Evolutionary conservation across 768 basidiomycete species (phyloP), one percentile per base, ranked within the genome.

Genomic region (Hirschioporus abietinus): DNA sequence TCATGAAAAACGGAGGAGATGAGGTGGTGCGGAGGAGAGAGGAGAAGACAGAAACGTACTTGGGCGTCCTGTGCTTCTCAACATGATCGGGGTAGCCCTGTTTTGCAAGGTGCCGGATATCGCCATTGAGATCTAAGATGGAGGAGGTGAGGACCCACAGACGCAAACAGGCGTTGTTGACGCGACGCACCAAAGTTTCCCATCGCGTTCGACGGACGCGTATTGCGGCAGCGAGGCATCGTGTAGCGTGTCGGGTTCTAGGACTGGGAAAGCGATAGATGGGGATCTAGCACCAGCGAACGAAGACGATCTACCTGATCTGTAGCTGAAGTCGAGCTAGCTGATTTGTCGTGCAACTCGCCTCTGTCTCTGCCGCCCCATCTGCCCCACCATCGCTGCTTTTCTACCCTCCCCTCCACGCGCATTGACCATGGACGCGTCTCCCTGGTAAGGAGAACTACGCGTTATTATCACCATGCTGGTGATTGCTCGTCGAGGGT

Each of bases 351-450:
- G 2, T 20, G 2, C 20, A 52, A 15, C 42, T 52, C 42, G 42
- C 42, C 20, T 12, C 12, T 15, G 42, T 52, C 20, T 52, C 42
- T 15, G 42, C 42, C 12, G 12, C 20, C 42, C 12, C 42, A 2
- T 30, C 42, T 10, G 12, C 12, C 42, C 12, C 20, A 1, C 42
- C 42, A 52, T 12, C 42, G 42, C 42, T 52, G 42, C 42, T 52
- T 52, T 52, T 52, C 42, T 52, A 52, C 42, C 42, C 42, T 52
- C 12, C 42, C 42, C 4, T 52, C 12, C 42, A 52, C 42, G 42
- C 42, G 42, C 42, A 52, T 52, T 52, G 42, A 52, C 42, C 42
- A 52, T 52, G 42, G 42, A 52, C 42, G 42, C 42, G 42, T 52
- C 42, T 52, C 15, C 42, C 42, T 52, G 6, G 4, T 5, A 52